Percentiles rank a stretch among this genome's conserved stretches.
Conservation (phyloP, 2,329 filamentous ascomycete species). For the Pseudocercospora vitis region DNA sequence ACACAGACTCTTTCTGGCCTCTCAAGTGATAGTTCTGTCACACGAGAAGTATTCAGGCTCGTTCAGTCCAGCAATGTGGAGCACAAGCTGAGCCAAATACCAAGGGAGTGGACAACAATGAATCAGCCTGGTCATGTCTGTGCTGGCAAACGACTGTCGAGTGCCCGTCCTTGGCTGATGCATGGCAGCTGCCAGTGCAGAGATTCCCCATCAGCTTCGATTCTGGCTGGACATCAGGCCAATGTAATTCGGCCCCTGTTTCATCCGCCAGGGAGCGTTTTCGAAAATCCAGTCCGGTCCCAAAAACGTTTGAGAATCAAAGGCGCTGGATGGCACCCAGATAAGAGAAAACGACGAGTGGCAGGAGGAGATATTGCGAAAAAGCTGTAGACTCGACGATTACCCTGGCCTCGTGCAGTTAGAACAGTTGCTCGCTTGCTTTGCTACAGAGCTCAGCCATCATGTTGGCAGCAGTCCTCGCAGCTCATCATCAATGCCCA, state of each 20-base stretch:
- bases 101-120: background rate
- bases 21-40: background rate
- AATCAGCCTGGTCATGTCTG: background rate
- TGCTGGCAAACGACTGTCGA: background rate
- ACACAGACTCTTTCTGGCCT: background rate
- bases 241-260: background rate
- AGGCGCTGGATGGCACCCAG: constrained; percentile 5
- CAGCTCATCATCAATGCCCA: background rate
- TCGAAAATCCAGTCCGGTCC: background rate
- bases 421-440: no score
- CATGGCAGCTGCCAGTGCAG: background rate
- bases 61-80: background rate
- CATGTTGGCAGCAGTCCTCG: background rate
- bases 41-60: background rate
- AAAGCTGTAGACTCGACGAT: constrained; percentile 7
- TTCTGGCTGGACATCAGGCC: background rate
- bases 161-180: background rate
- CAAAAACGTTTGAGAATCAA: constrained; percentile 9
- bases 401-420: constrained; percentile 12
- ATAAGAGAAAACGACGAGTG: constrained; percentile 11
- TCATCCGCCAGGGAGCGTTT: background rate
- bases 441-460: no score
- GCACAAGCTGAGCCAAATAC: background rate
- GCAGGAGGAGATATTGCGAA: background rate
- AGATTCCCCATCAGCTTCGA: background rate